These are phyloP conservation scores for Arachis hypogaea DNA, from an alignment of 306 rosid genomes.

Conservation along the genomic window DNA sequence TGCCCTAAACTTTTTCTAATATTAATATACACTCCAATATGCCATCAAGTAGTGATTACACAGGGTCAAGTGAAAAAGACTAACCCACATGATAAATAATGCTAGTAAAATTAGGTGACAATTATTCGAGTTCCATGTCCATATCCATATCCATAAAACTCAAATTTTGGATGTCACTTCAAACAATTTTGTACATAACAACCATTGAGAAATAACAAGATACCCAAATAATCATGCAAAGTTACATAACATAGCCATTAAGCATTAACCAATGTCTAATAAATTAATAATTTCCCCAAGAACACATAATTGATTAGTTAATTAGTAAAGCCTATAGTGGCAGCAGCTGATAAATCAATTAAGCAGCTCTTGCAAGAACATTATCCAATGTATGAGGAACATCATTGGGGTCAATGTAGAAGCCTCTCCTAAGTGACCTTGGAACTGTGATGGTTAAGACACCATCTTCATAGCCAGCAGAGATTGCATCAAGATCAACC, in stretches of 20 bases:
- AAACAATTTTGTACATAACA: slow-evolving; percentile 1
- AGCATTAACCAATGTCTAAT: not conserved
- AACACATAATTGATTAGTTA: not conserved
- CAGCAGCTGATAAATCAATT: slow-evolving; percentile 26
- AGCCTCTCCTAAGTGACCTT: slow-evolving; percentile 54
- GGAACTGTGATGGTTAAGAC: slow-evolving; percentile 74
- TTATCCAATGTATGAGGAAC: slow-evolving; percentile 44
- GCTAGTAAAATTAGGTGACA: not conserved
- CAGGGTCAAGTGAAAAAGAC: not conserved
- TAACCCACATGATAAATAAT: not conserved
- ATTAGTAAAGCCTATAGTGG: not conserved
- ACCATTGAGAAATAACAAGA: not conserved
- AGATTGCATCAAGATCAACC: slow-evolving; percentile 61
- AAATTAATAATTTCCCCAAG: not conserved
- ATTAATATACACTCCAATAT: too few relatives aligned
- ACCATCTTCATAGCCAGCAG: slow-evolving; percentile 70
- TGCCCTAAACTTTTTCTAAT: too few relatives aligned
- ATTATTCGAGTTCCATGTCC: not conserved
- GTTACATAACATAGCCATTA: not conserved
- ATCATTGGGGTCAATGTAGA: slow-evolving; percentile 58
- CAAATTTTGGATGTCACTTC: slow-evolving; percentile 14
- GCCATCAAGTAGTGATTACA: too few relatives aligned
- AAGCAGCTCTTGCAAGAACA: slow-evolving; percentile 82
- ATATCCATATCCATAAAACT: slow-evolving; percentile 16
- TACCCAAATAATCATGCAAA: slow-evolving; percentile 24